Evolutionary conservation across 257 asterid species (phyloP), one percentile per base, ranked within the genome.

Genomic region (Penstemon barbatus): DNA sequence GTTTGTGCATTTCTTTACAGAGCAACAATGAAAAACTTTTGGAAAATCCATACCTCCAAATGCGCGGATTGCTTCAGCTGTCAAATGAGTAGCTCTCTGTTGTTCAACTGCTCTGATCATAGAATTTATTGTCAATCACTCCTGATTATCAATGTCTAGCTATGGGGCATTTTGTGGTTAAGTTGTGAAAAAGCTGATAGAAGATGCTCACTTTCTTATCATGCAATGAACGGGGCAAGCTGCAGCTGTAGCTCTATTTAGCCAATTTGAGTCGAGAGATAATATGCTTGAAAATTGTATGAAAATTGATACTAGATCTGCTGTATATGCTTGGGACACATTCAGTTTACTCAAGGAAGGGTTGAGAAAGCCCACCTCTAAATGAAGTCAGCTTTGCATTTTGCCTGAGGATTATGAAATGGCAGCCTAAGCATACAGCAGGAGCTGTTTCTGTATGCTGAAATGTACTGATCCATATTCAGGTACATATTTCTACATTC

Each of bases 11-110:
- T 51, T 57, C 57, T 69, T 65, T 78, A 73, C 95, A 94, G 99
- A 94, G 97, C 81, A 94, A 94, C 95, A 94, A 94, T n/a, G 99
- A 94, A 81, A 94, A 91, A 86, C 89, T 94, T 61, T 78, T 94
- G 90, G 98, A 94, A 79, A 94, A 94, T 84, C 99, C 99, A 1
- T 94, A 91, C 84, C 98, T 94, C 69, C 99, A 94, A 85, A 91
- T 94, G 95, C 95, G 97, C 6, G 99, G 98, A 74, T 74, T 94
- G 73, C 86, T 91, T 76, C 99, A 91, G 81, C 95, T 94, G 74
- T 78, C 86, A 74, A 84, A 83, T 59, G 86, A 51, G 72, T 56
- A 71, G 74, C 77, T 37, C 54, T 49, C 15, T 71, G 69, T 66
- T 65, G 71, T 76, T 66, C 39, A 65, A 71, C 65, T 73, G 79